Conservation (phyloP, 495 filamentous ascomycete species). For the Penicillium roqueforti region DNA sequence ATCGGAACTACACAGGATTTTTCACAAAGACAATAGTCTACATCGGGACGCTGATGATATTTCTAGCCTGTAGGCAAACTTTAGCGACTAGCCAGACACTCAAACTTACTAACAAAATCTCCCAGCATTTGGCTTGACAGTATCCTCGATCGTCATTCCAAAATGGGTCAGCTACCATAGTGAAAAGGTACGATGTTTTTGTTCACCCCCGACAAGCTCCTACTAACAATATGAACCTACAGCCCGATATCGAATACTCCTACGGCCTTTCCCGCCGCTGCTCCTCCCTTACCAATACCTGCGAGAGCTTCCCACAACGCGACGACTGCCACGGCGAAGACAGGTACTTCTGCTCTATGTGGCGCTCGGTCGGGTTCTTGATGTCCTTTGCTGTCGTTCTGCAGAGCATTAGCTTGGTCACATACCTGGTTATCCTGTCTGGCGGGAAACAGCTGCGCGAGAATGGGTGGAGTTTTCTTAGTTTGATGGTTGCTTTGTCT, state of each 20-base stretch:
- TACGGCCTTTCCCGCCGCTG: conserved; percentile 81
- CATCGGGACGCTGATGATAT: conserved; percentile 50
- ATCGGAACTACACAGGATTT: conserved; percentile 47
- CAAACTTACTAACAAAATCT: conserved; percentile 1
- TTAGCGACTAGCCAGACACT: neutral
- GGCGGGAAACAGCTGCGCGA: conserved; percentile 75
- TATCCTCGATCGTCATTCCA: conserved; percentile 69
- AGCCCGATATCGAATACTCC: conserved; percentile 54
- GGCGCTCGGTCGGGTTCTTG: conserved; percentile 81
- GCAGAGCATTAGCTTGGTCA: conserved; percentile 68
- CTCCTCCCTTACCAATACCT: conserved; percentile 57
- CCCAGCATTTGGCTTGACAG: conserved; percentile 73
- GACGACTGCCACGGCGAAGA: conserved; percentile 66
- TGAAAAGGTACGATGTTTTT: conserved; percentile 43
- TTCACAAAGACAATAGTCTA: conserved; percentile 56
- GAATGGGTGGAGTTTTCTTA: conserved; percentile 72
- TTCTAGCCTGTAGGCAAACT: conserved; percentile 54
- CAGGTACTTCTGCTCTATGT: conserved; percentile 84
- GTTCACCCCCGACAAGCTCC: neutral
- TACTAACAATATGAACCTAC: conserved; percentile 1
- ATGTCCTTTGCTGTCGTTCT: conserved; percentile 76
- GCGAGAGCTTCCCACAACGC: conserved; percentile 55
- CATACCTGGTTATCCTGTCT: conserved; percentile 66
- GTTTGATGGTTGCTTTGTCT: conserved; percentile 56
- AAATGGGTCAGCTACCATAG: conserved; percentile 76